Evolutionary conservation across 2,329 filamentous ascomycete species (phyloP).

Genomic region (Ophiostoma piceae): DNA sequence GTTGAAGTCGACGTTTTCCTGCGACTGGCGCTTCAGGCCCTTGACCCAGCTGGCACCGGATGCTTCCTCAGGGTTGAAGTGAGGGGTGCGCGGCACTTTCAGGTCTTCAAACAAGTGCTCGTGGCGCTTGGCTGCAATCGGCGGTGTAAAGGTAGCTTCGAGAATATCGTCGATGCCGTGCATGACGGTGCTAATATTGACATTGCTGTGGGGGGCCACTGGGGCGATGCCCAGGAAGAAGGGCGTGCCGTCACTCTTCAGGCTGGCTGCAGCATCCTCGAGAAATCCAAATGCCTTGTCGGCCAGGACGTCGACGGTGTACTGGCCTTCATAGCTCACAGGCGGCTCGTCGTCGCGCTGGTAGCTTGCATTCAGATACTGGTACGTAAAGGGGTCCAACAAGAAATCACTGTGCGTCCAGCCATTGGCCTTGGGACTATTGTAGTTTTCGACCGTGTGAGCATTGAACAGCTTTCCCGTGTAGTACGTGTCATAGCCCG

Average conservation of each 20-base stretch:
- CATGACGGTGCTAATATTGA: background rate
- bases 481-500: conserved; percentile 67
- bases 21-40: conserved; percentile 38
- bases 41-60: conserved; percentile 45
- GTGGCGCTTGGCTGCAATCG: conserved; percentile 57
- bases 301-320: conserved; percentile 54
- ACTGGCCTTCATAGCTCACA: conserved; percentile 49
- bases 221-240: background rate
- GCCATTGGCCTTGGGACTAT: conserved; percentile 51
- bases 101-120: conserved; percentile 55
- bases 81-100: conserved; percentile 55
- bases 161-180: conserved; percentile 25
- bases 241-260: background rate
- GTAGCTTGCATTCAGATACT: conserved; percentile 57
- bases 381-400: conserved; percentile 58
- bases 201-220: background rate
- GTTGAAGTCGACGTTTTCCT: conserved; percentile 42
- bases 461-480: conserved; percentile 68
- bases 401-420: conserved; percentile 55
- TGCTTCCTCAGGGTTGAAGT: conserved; percentile 60
- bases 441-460: conserved; percentile 56
- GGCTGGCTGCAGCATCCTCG: conserved; percentile 50
- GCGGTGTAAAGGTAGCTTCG: conserved; percentile 37
- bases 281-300: conserved; percentile 56
- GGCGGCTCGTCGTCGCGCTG: conserved; percentile 52